phyloP scores from a whole-genome alignment of 2,329 filamentous ascomycete genomes.

The Sporothrix brunneoviolacea region DNA sequence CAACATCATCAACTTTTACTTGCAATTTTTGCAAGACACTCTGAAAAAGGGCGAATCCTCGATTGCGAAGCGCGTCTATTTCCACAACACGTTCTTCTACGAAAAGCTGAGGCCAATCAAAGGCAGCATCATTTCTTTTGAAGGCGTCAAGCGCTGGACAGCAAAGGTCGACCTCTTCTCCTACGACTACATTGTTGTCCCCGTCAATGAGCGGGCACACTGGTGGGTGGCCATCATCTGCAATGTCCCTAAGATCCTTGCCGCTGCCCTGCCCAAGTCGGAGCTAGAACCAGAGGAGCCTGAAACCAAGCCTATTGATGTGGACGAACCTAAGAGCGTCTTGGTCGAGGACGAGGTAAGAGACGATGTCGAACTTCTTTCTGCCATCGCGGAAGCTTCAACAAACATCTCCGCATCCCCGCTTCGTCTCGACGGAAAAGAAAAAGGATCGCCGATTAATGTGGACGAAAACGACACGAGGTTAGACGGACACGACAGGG shows the following conservation, averaged over 20 bases:
- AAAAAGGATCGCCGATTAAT: slow-evolving; percentile 1
- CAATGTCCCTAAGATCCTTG: slow-evolving; percentile 64
- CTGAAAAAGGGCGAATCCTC: slow-evolving; percentile 49
- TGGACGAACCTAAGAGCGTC: background rate
- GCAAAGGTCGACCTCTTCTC: slow-evolving; percentile 74
- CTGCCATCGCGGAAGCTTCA: background rate
- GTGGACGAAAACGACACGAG: background rate
- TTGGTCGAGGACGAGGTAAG: background rate
- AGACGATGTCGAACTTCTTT: background rate
- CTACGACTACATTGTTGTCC: slow-evolving; percentile 85
- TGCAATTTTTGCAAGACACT: slow-evolving; percentile 63
- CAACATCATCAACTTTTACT: slow-evolving; percentile 82
- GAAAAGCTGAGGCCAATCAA: slow-evolving; percentile 61
- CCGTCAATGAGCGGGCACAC: slow-evolving; percentile 79
- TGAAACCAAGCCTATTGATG: background rate
- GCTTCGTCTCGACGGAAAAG: background rate
- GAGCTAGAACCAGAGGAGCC: background rate
- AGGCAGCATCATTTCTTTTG: slow-evolving; percentile 66
- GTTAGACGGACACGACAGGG: background rate
- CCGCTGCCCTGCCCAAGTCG: slow-evolving; percentile 11
- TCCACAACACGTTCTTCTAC: slow-evolving; percentile 93
- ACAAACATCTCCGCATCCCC: background rate
- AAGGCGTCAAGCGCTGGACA: slow-evolving; percentile 82
- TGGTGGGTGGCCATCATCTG: slow-evolving; percentile 97
- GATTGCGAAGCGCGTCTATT: slow-evolving; percentile 62